phyloP scores from a whole-genome alignment of 164 flowering plant species.

The Warburgia ugandensis region DNA sequence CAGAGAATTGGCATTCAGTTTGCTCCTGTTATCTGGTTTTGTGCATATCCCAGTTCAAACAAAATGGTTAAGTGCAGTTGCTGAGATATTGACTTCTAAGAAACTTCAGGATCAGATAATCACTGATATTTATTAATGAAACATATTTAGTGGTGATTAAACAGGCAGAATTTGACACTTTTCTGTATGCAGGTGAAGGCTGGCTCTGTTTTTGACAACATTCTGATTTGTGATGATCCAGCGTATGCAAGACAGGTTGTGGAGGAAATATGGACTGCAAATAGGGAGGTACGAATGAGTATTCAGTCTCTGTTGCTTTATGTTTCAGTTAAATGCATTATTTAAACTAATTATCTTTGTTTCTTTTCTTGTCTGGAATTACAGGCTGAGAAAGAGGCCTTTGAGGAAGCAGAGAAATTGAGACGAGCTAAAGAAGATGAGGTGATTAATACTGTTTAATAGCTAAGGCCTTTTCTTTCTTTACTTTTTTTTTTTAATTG shows the following conservation, averaged over 20 bases:
- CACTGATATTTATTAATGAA: no score
- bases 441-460: constrained; percentile 25
- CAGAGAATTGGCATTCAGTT: no score
- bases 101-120: no score
- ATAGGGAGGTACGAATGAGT: constrained; percentile 53
- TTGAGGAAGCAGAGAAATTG: constrained; percentile 78
- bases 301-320: no score
- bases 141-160: no score
- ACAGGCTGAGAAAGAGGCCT: constrained; percentile 74
- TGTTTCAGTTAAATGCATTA: no score
- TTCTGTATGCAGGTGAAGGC: constrained; percentile 62
- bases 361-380: constrained; percentile 3
- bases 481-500: no score
- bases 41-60: no score
- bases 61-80: no score
- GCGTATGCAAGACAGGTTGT: constrained; percentile 51
- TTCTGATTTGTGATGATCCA: constrained; percentile 72
- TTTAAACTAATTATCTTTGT: no score
- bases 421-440: constrained; percentile 68
- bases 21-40: no score
- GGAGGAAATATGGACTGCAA: constrained; percentile 33
- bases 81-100: no score
- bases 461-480: not conserved
- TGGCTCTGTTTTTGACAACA: constrained; percentile 66
- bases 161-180: constrained; percentile 1